A percentile compares a stretch with the other conserved stretches of the same genome.
Conservation (phyloP, 75 land plant genomes). For the Selaginella moellendorffii region DNA sequence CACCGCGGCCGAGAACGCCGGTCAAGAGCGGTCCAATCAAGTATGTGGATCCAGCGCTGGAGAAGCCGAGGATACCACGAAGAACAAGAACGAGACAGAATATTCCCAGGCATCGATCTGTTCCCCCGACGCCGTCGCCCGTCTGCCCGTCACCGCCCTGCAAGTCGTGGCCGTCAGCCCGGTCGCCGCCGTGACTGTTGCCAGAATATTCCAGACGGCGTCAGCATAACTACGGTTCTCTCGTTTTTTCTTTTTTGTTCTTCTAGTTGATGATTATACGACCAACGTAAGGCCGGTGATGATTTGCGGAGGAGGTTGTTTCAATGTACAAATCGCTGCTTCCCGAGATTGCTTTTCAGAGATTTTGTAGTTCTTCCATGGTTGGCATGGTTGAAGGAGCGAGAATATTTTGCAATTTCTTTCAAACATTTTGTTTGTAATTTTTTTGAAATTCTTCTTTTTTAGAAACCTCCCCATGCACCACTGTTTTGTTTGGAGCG, state of each 20-base stretch:
- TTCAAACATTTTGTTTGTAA: too few species aligned
- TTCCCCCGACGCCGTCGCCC: not conserved
- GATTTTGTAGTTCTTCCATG: not conserved
- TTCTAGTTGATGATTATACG: not conserved
- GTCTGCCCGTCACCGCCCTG: not conserved
- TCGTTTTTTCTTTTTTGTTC: too few species aligned
- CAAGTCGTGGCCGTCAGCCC: not conserved
- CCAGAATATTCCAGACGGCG: not conserved
- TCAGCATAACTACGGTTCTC: not conserved
- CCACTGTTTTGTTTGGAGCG: too few species aligned
- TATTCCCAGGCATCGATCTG: too few species aligned
- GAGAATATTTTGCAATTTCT: too few species aligned
- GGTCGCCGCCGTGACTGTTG: not conserved
- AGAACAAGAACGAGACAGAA: not conserved
- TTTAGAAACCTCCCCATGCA: too few species aligned
- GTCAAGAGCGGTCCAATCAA: not conserved
- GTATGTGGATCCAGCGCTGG: not conserved
- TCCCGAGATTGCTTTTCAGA: constrained; percentile 1
- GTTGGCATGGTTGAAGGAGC: too few species aligned
- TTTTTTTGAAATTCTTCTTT: too few species aligned
- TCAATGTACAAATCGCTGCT: not conserved
- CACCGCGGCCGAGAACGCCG: not conserved
- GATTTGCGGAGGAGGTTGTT: not conserved
- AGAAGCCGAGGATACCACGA: not conserved
- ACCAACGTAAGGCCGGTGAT: not conserved